These are phyloP conservation scores for Daldinia eschscholtzii DNA, from an alignment of 2,329 filamentous ascomycete species.

Conservation along the genomic window DNA sequence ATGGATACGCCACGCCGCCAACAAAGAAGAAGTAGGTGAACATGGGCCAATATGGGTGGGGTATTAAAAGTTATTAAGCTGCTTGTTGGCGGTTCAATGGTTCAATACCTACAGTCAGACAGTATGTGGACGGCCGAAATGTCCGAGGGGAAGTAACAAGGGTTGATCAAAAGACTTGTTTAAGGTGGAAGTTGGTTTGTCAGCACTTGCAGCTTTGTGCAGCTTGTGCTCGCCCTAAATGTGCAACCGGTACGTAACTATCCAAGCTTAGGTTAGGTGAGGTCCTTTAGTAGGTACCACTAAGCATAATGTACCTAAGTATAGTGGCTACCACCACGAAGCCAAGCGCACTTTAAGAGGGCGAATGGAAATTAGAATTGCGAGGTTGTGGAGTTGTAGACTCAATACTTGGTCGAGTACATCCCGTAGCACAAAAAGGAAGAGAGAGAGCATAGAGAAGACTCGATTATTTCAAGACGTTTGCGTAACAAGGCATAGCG, in stretches of 20 bases:
- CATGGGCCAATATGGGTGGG: conserved; percentile 19
- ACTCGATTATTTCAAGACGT: conserved; percentile 26
- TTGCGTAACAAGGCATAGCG: conserved; percentile 33
- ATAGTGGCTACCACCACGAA: conserved; percentile 5
- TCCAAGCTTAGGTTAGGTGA: background rate
- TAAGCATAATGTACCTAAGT: conserved; percentile 9
- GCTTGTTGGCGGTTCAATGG: conserved; percentile 27
- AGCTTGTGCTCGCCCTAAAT: conserved; percentile 31
- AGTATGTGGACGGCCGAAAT: conserved; percentile 35
- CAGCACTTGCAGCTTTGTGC: conserved; percentile 25
- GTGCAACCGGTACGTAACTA: conserved; percentile 34
- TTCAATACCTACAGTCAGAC: background rate
- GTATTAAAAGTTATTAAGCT: conserved; percentile 17
- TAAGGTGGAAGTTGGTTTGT: conserved; percentile 34
- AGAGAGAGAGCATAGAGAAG: conserved; percentile 1
- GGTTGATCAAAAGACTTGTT: conserved; percentile 27
- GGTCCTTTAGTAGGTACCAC: background rate
- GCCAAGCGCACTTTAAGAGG: conserved; percentile 30
- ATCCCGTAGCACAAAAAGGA: conserved; percentile 1
- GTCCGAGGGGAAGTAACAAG: conserved; percentile 33
- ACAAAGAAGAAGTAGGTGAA: conserved; percentile 20
- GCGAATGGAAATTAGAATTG: conserved; percentile 33
- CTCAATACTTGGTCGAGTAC: conserved; percentile 35
- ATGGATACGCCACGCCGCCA: conserved; percentile 19
- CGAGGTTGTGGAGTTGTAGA: conserved; percentile 23